Evolutionary conservation across 2,329 filamentous ascomycete genomes (phyloP), one percentile per base, ranked within the genome.

Genomic region (Talaromyces sp.): DNA sequence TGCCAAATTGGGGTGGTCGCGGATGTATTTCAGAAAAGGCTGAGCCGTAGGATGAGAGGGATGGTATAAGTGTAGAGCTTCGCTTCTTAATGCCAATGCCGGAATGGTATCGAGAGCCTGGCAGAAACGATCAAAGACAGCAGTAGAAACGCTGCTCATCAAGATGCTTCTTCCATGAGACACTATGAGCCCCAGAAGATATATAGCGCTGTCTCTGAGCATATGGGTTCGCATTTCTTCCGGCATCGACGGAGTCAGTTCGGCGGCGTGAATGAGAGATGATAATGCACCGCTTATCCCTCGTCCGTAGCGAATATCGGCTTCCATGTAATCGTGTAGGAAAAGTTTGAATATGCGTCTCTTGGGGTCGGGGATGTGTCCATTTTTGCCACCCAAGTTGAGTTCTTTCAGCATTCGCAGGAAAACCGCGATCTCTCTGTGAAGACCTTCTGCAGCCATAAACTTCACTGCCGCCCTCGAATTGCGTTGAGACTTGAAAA

Each of bases 381-480:
- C 69, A 56, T 67, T 64, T 21, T 56, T 27, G 11, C 65, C 68
- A 11, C 70, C 69, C 21, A 72, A n/a, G 32, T 74, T 66, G 7
- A 65, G 61, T 14, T 60, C 66, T 51, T 66, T 52, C n/a, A 73
- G 57, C 64, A 72, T 68, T 48, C 64, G 65, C 43, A 77, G 61
- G 74, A 77, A 77, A n/a, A 62, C 53, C 53, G 73, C 66, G 38
- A 74, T 64, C 8, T 68, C 70, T 11, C 65, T 62, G 24, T 75
- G 72, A 41, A 74, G 64, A 7, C 69, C 69, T 58, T 77, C 75
- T 3, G 70, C 72, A 41, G 72, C 70, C 68, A 79, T 71, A 50
- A 77, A 78, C 21, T 75, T 75, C 59, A 74, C 58, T 29, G 75
- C 61, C 2, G 66, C 60, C n/a, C 60, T 50, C 14, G 69, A 68